Evolutionary conservation across 352 stramenopile species (phyloP).

Genomic region (Pythium periplocum): DNA sequence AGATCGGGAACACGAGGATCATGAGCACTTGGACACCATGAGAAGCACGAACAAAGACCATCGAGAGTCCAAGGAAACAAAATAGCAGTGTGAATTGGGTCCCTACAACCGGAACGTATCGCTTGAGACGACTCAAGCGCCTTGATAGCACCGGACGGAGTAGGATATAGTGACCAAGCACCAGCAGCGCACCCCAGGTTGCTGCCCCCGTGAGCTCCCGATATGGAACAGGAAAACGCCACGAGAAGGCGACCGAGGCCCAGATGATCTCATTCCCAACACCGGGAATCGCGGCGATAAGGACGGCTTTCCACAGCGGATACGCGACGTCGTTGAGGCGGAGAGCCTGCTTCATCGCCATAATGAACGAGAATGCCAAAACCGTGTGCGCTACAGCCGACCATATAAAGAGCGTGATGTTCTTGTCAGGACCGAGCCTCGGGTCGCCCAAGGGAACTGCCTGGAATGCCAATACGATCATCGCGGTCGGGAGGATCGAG

Average conservation of each 20-base stretch:
- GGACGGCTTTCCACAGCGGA: not conserved
- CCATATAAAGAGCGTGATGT: not conserved
- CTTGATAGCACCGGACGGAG: not conserved
- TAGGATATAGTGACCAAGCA: conserved; percentile 3
- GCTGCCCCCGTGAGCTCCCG: conserved; percentile 9
- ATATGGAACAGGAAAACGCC: conserved; percentile 12
- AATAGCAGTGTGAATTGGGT: conserved; percentile 12
- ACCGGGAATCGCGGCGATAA: conserved; percentile 7
- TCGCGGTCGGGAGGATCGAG: not conserved
- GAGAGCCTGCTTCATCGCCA: conserved; percentile 14
- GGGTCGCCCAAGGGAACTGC: conserved; percentile 16
- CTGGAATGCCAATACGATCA: conserved; percentile 4
- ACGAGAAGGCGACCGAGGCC: conserved; percentile 11
- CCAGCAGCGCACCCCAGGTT: not conserved
- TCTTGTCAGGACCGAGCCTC: not conserved
- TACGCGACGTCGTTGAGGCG: conserved; percentile 6
- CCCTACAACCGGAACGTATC: conserved; percentile 7
- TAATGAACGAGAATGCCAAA: conserved; percentile 7
- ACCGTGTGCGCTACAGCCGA: conserved; percentile 13
- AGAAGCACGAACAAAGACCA: conserved; percentile 7
- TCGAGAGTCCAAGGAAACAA: conserved; percentile 8
- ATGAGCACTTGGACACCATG: not conserved
- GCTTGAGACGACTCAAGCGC: not conserved
- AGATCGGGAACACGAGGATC: conserved; percentile 10
- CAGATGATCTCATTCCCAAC: conserved; percentile 8